Conservation (phyloP, 495 filamentous ascomycete genomes). For the Tetracladium marchalianum region DNA sequence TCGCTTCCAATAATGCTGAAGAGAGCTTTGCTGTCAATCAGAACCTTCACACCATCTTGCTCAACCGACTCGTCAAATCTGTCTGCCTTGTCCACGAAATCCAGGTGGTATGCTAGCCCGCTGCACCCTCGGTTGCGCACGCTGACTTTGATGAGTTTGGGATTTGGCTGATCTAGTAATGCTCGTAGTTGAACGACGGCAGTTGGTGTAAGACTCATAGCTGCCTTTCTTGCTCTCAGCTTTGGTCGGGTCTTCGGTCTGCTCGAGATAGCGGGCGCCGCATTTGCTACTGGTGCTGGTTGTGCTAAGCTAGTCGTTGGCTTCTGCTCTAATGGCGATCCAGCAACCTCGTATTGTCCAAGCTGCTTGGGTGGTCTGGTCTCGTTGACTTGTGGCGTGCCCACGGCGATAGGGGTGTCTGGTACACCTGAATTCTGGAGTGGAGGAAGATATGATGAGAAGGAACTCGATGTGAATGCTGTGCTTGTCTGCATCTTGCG, state of each 20-base stretch:
- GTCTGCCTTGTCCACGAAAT: conserved; percentile 86
- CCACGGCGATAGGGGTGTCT: conserved; percentile 59
- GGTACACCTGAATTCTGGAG: conserved; percentile 56
- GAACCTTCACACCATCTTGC: conserved; percentile 90
- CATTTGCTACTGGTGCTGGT: conserved; percentile 44
- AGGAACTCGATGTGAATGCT: conserved; percentile 65
- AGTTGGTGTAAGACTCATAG: conserved; percentile 71
- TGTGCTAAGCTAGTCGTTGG: conserved; percentile 26
- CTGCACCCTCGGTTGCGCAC: conserved; percentile 95
- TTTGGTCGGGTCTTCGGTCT: conserved; percentile 45
- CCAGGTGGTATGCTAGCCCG: conserved; percentile 86
- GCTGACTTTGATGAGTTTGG: conserved; percentile 86
- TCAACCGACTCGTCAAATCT: conserved; percentile 87
- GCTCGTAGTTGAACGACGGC: conserved; percentile 67
- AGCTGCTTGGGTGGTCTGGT: conserved; percentile 35
- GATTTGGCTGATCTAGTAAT: conserved; percentile 70
- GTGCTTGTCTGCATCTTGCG: conserved; percentile 63
- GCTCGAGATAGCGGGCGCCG: conserved; percentile 14
- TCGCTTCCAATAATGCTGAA: conserved; percentile 98
- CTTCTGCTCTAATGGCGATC: conserved; percentile 5
- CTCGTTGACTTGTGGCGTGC: conserved; percentile 42
- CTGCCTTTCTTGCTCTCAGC: conserved; percentile 78
- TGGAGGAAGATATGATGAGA: conserved; percentile 47
- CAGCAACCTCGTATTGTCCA: conserved; percentile 18
- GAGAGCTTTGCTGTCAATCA: conserved; percentile 93